Evolutionary conservation across 1,284 basidiomycete genomes (phyloP), one percentile per base, ranked within the genome.

Genomic region (Tranzscheliella williamsii): DNA sequence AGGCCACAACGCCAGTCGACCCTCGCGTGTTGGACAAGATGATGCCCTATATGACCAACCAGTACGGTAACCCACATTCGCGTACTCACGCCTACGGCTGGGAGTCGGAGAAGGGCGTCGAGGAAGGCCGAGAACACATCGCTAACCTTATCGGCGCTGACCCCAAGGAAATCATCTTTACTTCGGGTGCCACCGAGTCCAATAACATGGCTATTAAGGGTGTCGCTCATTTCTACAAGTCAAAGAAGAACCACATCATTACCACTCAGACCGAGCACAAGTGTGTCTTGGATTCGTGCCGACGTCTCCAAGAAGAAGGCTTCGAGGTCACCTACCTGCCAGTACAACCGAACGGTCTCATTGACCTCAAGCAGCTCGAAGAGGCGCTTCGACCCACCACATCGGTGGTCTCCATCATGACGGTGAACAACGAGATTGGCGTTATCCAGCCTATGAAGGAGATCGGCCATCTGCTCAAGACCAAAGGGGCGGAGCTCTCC

Each of bases 121-220:
- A 98, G 78, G 85, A 88, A 68, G 93, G 91, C 6, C 85, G 94
- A 46, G 86, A 88, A 87, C 83, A 96, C 76, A 82, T 98, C 30
- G 94, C 94, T 17, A 85, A 87, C 72, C 83, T 98, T 41, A 90
- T 99, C 77, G 91, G 91, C 32, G 95, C 95, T 8, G 90, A 95
- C 56, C 78, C 88, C 22, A 98, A 98, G 80, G 95, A 98, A 79
- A 87, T 99, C 49, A 84, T 99, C 36, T 97, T 98, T 81, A 99
- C 95, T 11, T 95, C 91, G 23, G 95, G 95, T 34, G 95, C 95
- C 9, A 99, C 95, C 5, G 95, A 99, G 81, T 88, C 88, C 35
- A 99, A 99, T 79, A 99, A 99, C 76, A 93, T 97, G 91, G 83
- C 88, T 34, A 89, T 99, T 80, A 98, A 98, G 80, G 95, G 95